Evolutionary conservation across 2,329 filamentous ascomycete genomes (phyloP).

Genomic region (Calonectria naviculata): DNA sequence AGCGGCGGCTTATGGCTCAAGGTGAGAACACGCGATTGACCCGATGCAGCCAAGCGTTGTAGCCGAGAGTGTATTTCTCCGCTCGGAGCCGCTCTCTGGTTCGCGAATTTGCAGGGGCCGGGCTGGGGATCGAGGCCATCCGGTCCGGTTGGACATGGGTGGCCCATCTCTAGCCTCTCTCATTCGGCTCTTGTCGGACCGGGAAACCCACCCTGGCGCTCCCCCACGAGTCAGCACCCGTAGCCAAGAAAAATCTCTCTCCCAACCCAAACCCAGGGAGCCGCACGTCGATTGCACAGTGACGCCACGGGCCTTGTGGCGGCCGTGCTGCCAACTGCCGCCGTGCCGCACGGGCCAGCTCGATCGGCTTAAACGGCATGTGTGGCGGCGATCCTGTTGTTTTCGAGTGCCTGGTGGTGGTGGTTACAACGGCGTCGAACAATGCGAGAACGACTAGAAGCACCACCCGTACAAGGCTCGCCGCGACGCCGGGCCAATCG

Average conservation of each 20-base stretch:
- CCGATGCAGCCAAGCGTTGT: slow-evolving; percentile 2
- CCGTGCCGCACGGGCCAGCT: slow-evolving; percentile 3
- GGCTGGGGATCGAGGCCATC: neutral
- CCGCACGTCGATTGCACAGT: neutral
- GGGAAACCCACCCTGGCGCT: neutral
- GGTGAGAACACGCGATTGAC: slow-evolving; percentile 6
- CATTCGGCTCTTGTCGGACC: slow-evolving; percentile 4
- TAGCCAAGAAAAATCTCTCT: neutral
- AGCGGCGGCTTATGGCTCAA: neutral
- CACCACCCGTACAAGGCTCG: neutral
- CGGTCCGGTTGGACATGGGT: neutral
- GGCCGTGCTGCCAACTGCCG: slow-evolving; percentile 7
- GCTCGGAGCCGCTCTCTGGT: slow-evolving; percentile 12
- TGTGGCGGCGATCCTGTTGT: neutral
- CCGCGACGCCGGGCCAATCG: neutral
- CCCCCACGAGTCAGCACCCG: slow-evolving; percentile 1
- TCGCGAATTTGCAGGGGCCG: neutral
- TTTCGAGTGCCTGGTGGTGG: neutral
- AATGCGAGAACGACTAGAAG: neutral
- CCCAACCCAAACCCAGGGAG: neutral
- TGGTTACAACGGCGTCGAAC: neutral
- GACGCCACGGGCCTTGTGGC: neutral
- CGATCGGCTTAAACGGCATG: slow-evolving; percentile 17
- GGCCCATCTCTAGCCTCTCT: neutral
- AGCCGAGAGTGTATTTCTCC: slow-evolving; percentile 9